These are phyloP conservation scores for Anthracocystis setariae DNA, from an alignment of 1,284 basidiomycete genomes.

Conservation along the genomic window DNA sequence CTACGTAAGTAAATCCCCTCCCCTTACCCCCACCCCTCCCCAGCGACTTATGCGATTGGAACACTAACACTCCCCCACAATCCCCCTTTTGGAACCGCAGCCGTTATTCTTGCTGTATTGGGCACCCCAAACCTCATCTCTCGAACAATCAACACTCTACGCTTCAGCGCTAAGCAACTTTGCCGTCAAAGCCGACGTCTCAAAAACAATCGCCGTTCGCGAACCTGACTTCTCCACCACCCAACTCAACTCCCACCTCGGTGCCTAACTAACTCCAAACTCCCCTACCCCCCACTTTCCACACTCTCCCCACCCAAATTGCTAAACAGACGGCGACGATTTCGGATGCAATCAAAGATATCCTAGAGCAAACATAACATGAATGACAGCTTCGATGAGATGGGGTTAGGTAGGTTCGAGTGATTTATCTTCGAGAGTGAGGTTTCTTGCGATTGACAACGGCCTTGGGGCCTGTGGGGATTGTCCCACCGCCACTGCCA, in stretches of 20 bases:
- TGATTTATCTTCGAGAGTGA: background rate
- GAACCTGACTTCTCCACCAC: conserved; percentile 50
- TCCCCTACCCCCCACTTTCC: no score
- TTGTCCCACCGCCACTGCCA: no score
- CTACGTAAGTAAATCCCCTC: conserved; percentile 69
- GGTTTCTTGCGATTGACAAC: conserved; percentile 2
- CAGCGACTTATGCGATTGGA: no score
- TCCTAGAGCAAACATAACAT: no score
- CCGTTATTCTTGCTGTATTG: conserved; percentile 51
- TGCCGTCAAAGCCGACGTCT: conserved; percentile 54
- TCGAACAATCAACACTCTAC: conserved; percentile 64
- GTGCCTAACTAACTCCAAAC: no score
- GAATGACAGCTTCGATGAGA: background rate
- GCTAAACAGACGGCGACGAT: no score
- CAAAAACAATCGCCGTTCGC: conserved; percentile 61
- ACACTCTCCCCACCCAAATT: no score
- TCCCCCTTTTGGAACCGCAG: conserved; percentile 2
- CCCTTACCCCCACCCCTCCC: background rate
- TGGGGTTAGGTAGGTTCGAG: no score
- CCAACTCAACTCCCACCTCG: conserved; percentile 47
- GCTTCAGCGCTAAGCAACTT: conserved; percentile 64
- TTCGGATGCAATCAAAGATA: no score
- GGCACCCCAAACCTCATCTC: conserved; percentile 59
- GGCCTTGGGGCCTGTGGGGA: background rate
- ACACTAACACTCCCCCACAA: background rate